phyloP scores from a whole-genome alignment of 495 filamentous ascomycete species.

The Podospora sp. region DNA sequence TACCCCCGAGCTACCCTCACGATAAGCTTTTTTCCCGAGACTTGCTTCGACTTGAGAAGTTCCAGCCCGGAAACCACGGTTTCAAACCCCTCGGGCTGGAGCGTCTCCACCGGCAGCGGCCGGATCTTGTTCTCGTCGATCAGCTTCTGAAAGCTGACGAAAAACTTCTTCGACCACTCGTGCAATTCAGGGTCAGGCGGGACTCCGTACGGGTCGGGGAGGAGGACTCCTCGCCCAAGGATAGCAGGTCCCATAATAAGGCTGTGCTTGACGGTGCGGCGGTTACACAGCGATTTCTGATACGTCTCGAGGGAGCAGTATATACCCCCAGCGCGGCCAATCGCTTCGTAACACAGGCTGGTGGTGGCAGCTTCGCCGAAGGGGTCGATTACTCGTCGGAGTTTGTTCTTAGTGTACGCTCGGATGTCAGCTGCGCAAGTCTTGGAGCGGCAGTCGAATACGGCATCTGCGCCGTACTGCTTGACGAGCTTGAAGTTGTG shows the following conservation, averaged over 20 bases:
- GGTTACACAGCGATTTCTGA: conserved; percentile 17
- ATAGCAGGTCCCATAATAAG: conserved; percentile 23
- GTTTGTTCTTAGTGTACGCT: conserved; percentile 33
- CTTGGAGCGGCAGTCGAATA: conserved; percentile 58
- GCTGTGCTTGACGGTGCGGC: conserved; percentile 20
- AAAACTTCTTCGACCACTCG: conserved; percentile 16
- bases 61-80: background rate
- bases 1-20: background rate
- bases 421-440: conserved; percentile 49
- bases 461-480: conserved; percentile 51
- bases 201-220: conserved; percentile 14
- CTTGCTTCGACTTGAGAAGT: conserved; percentile 6
- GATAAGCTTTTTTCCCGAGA: background rate
- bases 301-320: conserved; percentile 30
- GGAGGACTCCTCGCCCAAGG: conserved; percentile 14
- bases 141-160: conserved; percentile 6
- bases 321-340: conserved; percentile 28
- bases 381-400: conserved; percentile 46
- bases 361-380: conserved; percentile 36
- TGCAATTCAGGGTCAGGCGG: conserved; percentile 23
- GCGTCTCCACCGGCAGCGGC: conserved; percentile 9
- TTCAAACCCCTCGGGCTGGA: conserved; percentile 4
- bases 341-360: conserved; percentile 29
- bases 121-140: conserved; percentile 15
- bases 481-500: conserved; percentile 58